phyloP scores from a whole-genome alignment of 1,284 basidiomycete species.

The Schizopora paradoxa region DNA sequence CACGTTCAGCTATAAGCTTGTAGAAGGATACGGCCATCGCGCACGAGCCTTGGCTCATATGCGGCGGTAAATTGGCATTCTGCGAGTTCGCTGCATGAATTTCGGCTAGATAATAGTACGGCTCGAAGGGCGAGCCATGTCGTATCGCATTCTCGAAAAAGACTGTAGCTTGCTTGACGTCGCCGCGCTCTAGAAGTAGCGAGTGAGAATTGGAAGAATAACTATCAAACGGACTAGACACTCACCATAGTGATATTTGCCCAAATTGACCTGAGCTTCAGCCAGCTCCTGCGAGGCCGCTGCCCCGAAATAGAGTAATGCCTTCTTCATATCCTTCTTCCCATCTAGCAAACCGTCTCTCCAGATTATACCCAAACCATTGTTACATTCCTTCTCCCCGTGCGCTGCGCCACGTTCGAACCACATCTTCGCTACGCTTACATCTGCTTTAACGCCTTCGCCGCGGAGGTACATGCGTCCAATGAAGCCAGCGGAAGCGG shows the following conservation, averaged over 20 bases:
- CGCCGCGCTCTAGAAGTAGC: slow-evolving; percentile 48
- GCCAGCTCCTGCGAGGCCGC: slow-evolving; percentile 83
- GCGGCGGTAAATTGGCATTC: slow-evolving; percentile 35
- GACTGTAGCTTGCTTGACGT: slow-evolving; percentile 55
- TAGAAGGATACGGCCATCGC: slow-evolving; percentile 85
- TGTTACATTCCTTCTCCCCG: slow-evolving; percentile 83
- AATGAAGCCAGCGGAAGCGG: slow-evolving; percentile 78
- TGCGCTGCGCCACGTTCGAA: slow-evolving; percentile 82
- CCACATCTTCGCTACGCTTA: slow-evolving; percentile 84
- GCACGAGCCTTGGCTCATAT: slow-evolving; percentile 63
- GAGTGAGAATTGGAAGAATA: slow-evolving; percentile 6
- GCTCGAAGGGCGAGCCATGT: slow-evolving; percentile 85
- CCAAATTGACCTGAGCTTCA: slow-evolving; percentile 88
- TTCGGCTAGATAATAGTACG: slow-evolving; percentile 85
- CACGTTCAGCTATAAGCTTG: slow-evolving; percentile 85
- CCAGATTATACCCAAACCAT: slow-evolving; percentile 88
- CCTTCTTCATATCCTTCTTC: slow-evolving; percentile 64
- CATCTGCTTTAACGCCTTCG: slow-evolving; percentile 84
- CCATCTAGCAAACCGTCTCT: slow-evolving; percentile 78
- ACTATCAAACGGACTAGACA: slow-evolving; percentile 17
- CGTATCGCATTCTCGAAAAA: slow-evolving; percentile 82
- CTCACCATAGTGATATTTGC: slow-evolving; percentile 77
- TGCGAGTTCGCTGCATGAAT: slow-evolving; percentile 64
- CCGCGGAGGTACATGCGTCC: slow-evolving; percentile 94
- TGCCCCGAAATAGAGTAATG: slow-evolving; percentile 64